Conservation (phyloP, 2,329 filamentous ascomycete genomes). For the Gnomoniopsis smithogilvyi region DNA sequence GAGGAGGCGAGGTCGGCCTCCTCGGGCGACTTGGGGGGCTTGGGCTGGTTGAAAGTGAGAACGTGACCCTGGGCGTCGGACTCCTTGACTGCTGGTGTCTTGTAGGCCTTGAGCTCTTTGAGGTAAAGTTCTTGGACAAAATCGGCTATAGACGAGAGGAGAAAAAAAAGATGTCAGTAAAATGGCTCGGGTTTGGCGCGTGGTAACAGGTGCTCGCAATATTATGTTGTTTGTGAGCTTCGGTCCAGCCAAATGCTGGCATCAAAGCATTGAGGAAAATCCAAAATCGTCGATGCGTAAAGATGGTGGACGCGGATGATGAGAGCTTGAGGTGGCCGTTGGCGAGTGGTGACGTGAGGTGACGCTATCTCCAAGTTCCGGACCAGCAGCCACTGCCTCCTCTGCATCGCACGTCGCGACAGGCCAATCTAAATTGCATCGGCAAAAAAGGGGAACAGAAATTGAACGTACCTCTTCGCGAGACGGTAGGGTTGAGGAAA, state of each 20-base stretch:
- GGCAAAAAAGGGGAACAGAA: not conserved
- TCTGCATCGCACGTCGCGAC: not conserved
- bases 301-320: not conserved
- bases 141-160: constrained; percentile 76
- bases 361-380: constrained; percentile 7
- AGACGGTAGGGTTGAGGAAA: constrained; percentile 60
- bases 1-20: constrained; percentile 89
- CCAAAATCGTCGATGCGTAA: not conserved
- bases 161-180: constrained; percentile 24
- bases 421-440: not conserved
- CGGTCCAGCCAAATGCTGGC: not conserved
- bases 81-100: constrained; percentile 77
- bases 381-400: not conserved
- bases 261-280: not conserved
- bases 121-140: constrained; percentile 98
- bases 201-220: not conserved
- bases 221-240: not conserved
- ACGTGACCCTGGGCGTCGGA: constrained; percentile 87
- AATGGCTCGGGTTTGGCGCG: not conserved
- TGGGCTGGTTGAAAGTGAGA: constrained; percentile 78
- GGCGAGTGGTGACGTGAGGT: constrained; percentile 10
- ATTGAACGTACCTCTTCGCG: constrained; percentile 57
- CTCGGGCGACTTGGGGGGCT: constrained; percentile 83
- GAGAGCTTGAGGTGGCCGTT: not conserved
- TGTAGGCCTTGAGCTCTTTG: constrained; percentile 93